These are phyloP conservation scores for Paratrypanosoma confusum DNA, from an alignment of 208 protist species.

Conservation along the genomic window DNA sequence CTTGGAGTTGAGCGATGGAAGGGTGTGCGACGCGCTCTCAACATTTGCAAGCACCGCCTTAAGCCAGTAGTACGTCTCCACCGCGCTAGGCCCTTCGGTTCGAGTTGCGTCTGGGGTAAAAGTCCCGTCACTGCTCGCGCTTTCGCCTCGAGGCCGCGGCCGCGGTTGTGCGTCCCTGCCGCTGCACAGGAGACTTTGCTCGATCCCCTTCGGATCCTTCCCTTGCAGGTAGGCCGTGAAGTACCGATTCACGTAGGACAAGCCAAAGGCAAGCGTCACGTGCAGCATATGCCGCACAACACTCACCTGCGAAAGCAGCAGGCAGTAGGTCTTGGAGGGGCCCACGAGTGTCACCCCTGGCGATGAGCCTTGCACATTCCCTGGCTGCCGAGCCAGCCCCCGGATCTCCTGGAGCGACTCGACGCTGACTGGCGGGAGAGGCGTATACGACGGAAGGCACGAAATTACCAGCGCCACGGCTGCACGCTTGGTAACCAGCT, in stretches of 20 bases:
- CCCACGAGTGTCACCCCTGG: too few species aligned
- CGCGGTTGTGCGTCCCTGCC: too few species aligned
- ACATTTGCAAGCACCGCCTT: slow-evolving; percentile 35
- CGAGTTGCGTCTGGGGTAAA: slow-evolving; percentile 17
- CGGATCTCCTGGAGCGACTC: too few species aligned
- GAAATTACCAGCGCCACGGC: slow-evolving; percentile 52
- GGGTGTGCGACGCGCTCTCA: too few species aligned
- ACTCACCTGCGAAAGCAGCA: slow-evolving; percentile 46
- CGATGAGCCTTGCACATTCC: too few species aligned
- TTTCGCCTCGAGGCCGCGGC: too few species aligned
- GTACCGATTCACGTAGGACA: slow-evolving; percentile 48
- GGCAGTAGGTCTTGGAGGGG: slow-evolving; percentile 43
- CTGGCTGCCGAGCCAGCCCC: too few species aligned
- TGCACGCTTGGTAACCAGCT: slow-evolving; percentile 30
- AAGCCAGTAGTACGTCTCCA: slow-evolving; percentile 29
- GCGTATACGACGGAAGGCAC: slow-evolving; percentile 43
- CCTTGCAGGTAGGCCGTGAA: slow-evolving; percentile 32
- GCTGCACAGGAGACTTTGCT: too few species aligned
- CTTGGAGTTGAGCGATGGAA: too few species aligned
- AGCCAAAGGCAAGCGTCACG: slow-evolving; percentile 45
- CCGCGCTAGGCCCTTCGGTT: slow-evolving; percentile 24
- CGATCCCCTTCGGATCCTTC: too few species aligned
- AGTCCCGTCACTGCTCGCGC: slow-evolving; percentile 8
- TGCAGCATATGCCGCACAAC: slow-evolving; percentile 48
- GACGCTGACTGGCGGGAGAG: too few species aligned